Conservation (phyloP, 192 early-diverging fungal species). For the Mortierella antarctica region DNA sequence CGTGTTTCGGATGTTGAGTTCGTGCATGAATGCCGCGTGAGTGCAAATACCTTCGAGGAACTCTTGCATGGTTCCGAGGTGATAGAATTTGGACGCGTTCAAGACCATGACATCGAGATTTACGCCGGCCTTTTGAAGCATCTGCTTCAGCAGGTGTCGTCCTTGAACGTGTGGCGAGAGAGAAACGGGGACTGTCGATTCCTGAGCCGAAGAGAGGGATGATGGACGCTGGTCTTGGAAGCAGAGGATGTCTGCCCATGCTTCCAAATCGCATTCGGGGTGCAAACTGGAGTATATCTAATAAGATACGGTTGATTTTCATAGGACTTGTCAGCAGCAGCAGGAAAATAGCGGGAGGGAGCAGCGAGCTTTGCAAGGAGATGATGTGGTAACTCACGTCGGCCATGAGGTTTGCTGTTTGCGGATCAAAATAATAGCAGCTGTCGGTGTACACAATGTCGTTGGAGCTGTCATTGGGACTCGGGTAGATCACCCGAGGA, state of each 20-base stretch:
- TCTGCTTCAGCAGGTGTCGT: constrained; percentile 11
- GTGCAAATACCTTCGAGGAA: constrained; percentile 33
- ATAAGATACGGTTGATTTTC: too few relatives aligned
- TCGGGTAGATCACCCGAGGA: constrained; percentile 5
- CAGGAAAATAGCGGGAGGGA: neutral
- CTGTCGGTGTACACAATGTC: constrained; percentile 56
- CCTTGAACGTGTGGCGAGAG: neutral
- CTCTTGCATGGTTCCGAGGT: constrained; percentile 56
- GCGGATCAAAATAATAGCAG: constrained; percentile 57
- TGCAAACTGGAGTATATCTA: constrained; percentile 16
- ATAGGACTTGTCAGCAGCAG: too few relatives aligned
- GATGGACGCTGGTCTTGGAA: constrained; percentile 4
- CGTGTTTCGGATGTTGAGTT: constrained; percentile 27
- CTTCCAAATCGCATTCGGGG: constrained; percentile 49
- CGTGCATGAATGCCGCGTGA: constrained; percentile 30
- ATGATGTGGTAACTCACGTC: constrained; percentile 12
- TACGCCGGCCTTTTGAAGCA: constrained; percentile 12
- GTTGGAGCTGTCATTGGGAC: neutral
- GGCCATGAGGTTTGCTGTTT: constrained; percentile 31
- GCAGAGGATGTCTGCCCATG: constrained; percentile 55
- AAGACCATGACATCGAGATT: constrained; percentile 49
- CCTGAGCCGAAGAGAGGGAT: neutral
- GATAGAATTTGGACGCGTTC: constrained; percentile 56
- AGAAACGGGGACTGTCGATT: neutral
- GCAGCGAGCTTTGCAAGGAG: neutral